A percentile compares a stretch with the other conserved stretches of the same genome.
phyloP scores from a whole-genome alignment of 208 protist genomes.

The Leishmania turanica region DNA sequence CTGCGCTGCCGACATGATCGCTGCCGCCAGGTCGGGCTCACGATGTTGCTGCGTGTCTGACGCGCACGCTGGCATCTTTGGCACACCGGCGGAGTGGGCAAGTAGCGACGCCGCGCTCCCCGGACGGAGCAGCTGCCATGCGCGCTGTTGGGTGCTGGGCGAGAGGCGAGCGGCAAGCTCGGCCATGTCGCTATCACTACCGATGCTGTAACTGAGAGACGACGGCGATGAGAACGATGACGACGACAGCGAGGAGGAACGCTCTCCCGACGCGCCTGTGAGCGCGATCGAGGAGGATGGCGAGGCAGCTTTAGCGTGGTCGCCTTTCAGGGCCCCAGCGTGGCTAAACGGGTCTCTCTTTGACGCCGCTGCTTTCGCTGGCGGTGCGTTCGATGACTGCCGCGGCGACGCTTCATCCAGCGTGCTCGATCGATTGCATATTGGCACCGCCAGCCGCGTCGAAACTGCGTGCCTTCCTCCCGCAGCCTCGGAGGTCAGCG shows the following conservation, averaged over 20 bases:
- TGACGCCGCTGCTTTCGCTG: not conserved
- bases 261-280: not conserved
- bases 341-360: not conserved
- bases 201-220: not conserved
- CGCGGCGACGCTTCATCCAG: not conserved
- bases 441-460: not conserved
- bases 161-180: conserved; percentile 17
- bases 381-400: not conserved
- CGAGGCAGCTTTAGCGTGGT: not conserved
- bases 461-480: not conserved
- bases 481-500: not conserved
- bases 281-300: not conserved
- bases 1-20: not conserved
- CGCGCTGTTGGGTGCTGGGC: not conserved
- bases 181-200: conserved; percentile 12
- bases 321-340: not conserved
- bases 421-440: not conserved
- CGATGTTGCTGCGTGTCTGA: not conserved
- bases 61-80: not conserved
- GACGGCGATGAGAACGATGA: not conserved
- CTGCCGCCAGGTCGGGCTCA: not conserved
- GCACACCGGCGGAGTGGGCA: not conserved
- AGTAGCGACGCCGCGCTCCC: not conserved
- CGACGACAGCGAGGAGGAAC: not conserved
- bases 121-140: not conserved